A percentile compares a stretch with the other conserved stretches of the same genome.
These are phyloP conservation scores for Thinopyrum elongatum DNA, from an alignment of 176 grass and related monocot species.

Conservation along the genomic window DNA sequence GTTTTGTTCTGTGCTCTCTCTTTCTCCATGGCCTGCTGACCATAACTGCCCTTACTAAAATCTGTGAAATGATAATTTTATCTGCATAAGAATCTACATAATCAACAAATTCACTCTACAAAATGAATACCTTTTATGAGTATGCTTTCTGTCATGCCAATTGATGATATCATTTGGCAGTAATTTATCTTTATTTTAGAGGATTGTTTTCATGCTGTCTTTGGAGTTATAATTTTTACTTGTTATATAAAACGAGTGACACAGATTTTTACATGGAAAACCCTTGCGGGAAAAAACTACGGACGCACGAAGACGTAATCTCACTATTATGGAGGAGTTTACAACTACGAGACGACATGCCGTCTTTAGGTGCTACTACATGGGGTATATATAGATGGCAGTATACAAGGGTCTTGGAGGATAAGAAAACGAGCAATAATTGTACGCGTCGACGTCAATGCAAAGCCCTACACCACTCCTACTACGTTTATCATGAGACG, in stretches of 20 bases:
- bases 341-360: too few relatives aligned
- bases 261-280: background rate
- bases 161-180: background rate
- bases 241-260: background rate
- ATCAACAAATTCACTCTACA: background rate
- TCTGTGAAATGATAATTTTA: background rate
- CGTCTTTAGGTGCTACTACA: background rate
- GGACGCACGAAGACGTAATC: background rate
- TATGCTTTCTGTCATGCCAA: background rate
- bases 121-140: background rate
- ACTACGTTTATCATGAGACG: background rate
- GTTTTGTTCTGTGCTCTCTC: slow-evolving; percentile 13
- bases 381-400: background rate
- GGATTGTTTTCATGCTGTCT: background rate
- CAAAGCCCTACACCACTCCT: background rate
- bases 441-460: background rate
- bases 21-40: background rate
- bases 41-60: background rate
- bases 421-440: background rate
- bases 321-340: too few relatives aligned
- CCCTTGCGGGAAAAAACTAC: background rate
- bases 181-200: background rate
- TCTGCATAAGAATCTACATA: background rate
- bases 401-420: background rate
- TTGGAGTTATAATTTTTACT: background rate